Evolutionary conservation across 140 eudicot species (phyloP).

Genomic region (Stevia rebaudiana): DNA sequence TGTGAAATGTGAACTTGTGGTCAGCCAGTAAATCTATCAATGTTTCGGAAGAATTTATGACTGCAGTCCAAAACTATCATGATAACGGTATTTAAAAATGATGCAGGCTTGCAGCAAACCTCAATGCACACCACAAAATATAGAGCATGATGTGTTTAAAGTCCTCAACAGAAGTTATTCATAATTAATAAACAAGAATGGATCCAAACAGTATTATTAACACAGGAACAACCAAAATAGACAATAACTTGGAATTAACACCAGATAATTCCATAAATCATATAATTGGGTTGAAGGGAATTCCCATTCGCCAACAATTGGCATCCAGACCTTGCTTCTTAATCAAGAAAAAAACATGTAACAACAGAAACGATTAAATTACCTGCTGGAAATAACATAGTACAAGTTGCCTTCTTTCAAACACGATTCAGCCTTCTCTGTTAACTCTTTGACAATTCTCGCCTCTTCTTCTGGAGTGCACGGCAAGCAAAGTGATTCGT

Average conservation of each 20-base stretch:
- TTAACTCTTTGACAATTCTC: slow-evolving; percentile 49
- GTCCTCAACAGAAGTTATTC: background rate
- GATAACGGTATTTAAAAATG: background rate
- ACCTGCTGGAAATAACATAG: slow-evolving; percentile 64
- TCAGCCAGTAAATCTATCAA: background rate
- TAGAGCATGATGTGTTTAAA: background rate
- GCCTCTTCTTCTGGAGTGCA: slow-evolving; percentile 73
- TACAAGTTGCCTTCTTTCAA: slow-evolving; percentile 53
- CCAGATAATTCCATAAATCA: background rate
- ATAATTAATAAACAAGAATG: background rate
- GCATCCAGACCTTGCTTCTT: background rate
- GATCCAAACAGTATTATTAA: background rate
- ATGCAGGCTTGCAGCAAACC: background rate
- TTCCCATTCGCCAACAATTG: background rate
- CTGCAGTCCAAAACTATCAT: background rate
- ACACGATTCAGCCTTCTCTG: slow-evolving; percentile 41
- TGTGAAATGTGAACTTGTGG: background rate
- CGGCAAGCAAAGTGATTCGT: slow-evolving; percentile 61
- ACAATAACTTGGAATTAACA: background rate
- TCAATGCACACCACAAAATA: slow-evolving; percentile 3
- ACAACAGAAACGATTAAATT: background rate
- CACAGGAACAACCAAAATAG: background rate
- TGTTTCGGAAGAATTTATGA: background rate
- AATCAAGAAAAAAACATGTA: background rate
- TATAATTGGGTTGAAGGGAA: background rate